Evolutionary conservation across 2,329 filamentous ascomycete genomes (phyloP), one percentile per base, ranked within the genome.

Genomic region (Periconia digitata): DNA sequence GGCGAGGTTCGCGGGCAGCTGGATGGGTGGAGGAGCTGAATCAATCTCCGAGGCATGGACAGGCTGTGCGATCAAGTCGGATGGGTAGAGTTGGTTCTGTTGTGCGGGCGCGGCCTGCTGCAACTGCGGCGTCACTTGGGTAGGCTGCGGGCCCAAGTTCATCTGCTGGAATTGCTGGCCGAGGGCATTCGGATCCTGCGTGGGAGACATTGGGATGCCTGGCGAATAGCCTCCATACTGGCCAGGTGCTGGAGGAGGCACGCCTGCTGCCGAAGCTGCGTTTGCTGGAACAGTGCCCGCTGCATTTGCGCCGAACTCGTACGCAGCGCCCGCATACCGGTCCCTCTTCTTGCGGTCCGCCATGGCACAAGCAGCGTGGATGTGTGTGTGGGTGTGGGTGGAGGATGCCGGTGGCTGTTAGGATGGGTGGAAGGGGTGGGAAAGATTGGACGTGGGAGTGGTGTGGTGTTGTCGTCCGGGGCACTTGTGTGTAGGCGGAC

Each of bases 11-110:
- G 90, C 85, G 40, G 94, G 94, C 36, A 99, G 79, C 60, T 95
- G 84, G 64, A 96, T 95, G 15, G 90, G 87, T 49, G 94, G 94
- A 27, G 94, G 94, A 39, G 92, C 90, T 52, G 92, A 82, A 63
- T 97, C 92, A 55, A 99, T 77, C 76, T 97, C 94, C 42, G 87
- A 85, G 60, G 95, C 91, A 69, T 95, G 92, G 76, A 99, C 95
- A 21, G 92, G 92, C 74, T 95, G 90, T 62, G 87, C 90, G 64
- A 96, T 81, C 51, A 99, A 81, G 69, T 99, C 94, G 37, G 91
- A 92, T 16, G 92, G 89, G 70, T 94, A 92, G 50, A 97, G 83
- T 74, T 92, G 90, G 74, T 96, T 97, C 46, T 66, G 63, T 47
- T 61, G 63, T 10, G 52, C 48, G n/a, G 58, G 70, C 18, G 69